A percentile compares a stretch with the other conserved stretches of the same genome.
Evolutionary conservation across 768 basidiomycete genomes (phyloP).

Genomic region (Termitomyces heimii): DNA sequence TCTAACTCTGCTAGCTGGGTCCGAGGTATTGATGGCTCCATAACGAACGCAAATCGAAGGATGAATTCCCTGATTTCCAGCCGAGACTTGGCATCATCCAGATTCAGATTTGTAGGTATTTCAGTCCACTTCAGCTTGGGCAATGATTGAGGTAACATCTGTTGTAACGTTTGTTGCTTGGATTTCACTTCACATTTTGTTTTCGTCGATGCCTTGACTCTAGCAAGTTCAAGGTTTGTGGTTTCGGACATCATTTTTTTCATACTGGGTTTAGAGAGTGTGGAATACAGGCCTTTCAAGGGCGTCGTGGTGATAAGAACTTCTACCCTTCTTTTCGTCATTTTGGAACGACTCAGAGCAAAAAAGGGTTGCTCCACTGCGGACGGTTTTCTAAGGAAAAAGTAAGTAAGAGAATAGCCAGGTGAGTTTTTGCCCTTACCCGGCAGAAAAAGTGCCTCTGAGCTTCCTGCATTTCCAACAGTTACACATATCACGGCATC

Average conservation of each 20-base stretch:
- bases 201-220: not conserved
- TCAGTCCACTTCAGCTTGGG: constrained; percentile 50
- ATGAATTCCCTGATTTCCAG: constrained; percentile 73
- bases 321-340: not conserved
- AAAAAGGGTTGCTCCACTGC: not conserved
- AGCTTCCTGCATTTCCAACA: constrained; percentile 61
- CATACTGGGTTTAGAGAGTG: not conserved
- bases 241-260: not conserved
- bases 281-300: not conserved
- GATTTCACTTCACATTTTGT: constrained; percentile 7
- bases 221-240: not conserved
- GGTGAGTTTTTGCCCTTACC: constrained; percentile 30
- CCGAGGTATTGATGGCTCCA: constrained; percentile 39
- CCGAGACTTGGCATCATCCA: constrained; percentile 49
- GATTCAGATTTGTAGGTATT: constrained; percentile 36
- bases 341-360: not conserved
- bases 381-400: not conserved
- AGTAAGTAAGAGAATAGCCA: not conserved
- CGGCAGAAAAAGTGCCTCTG: constrained; percentile 52
- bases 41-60: constrained; percentile 50
- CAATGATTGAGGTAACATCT: constrained; percentile 28
- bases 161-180: constrained; percentile 22
- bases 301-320: constrained; percentile 6
- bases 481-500: constrained; percentile 61
- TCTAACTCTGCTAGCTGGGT: constrained; percentile 61